A percentile compares a stretch with the other conserved stretches of the same genome.
phyloP scores from a whole-genome alignment of 2,329 filamentous ascomycete genomes.

The Colletotrichum eremochloae region DNA sequence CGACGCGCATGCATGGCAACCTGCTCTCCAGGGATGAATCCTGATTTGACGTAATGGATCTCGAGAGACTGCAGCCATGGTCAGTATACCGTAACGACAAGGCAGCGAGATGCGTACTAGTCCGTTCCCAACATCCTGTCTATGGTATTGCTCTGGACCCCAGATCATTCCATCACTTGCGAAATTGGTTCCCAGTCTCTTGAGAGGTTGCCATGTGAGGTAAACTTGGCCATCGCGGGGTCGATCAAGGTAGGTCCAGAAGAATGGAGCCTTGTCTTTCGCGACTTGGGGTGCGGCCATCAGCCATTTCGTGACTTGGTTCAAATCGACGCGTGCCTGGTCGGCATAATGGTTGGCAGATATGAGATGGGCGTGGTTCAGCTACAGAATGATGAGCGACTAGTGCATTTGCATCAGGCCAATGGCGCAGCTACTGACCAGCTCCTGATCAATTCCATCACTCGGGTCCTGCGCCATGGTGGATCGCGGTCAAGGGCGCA shows the following conservation, averaged over 20 bases:
- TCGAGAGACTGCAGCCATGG: slow-evolving; percentile 79
- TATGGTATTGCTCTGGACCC: slow-evolving; percentile 83
- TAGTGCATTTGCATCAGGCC: slow-evolving; percentile 51
- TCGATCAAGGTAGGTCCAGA: slow-evolving; percentile 90
- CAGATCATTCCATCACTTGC: slow-evolving; percentile 94
- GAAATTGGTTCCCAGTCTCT: slow-evolving; percentile 78
- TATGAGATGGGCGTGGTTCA: slow-evolving; percentile 90
- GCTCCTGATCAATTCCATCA: slow-evolving; percentile 42
- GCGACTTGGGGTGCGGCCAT: slow-evolving; percentile 87
- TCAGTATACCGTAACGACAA: slow-evolving; percentile 5
- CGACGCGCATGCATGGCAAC: slow-evolving; percentile 82
- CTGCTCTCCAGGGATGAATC: slow-evolving; percentile 82
- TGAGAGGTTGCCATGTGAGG: slow-evolving; percentile 88
- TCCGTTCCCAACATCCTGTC: slow-evolving; percentile 76
- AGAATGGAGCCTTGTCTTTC: slow-evolving; percentile 86
- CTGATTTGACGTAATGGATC: slow-evolving; percentile 84
- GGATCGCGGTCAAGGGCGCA: slow-evolving; percentile 21
- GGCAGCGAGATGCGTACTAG: slow-evolving; percentile 58
- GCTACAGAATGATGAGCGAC: slow-evolving; percentile 60
- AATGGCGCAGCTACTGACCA: slow-evolving; percentile 31
- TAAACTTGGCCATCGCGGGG: slow-evolving; percentile 86
- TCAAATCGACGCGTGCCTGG: slow-evolving; percentile 77
- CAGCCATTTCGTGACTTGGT: slow-evolving; percentile 86
- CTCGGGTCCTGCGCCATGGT: slow-evolving; percentile 43
- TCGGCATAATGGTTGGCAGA: slow-evolving; percentile 86